Percentiles rank a stretch among this genome's conserved stretches.
Conservation (phyloP, 2,329 filamentous ascomycete genomes). For the Colletotrichum horii region DNA sequence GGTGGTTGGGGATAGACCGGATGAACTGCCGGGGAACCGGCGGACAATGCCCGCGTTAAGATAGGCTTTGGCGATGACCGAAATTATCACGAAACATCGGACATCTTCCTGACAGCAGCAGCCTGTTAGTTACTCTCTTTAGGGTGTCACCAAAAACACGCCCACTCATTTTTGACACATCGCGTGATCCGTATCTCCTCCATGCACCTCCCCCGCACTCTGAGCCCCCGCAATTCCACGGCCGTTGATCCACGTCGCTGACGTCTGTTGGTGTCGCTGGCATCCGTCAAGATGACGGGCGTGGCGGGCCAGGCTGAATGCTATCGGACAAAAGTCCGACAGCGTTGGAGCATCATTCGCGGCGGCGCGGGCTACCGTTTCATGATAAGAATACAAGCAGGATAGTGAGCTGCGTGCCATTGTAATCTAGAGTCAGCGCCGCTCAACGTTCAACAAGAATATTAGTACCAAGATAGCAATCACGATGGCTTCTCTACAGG, state of each 20-base stretch:
- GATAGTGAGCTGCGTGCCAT: neutral
- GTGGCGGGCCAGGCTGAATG: neutral
- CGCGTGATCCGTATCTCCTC: neutral
- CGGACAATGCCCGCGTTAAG: neutral
- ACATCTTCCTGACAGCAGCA: neutral
- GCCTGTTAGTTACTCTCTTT: neutral
- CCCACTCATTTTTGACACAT: neutral
- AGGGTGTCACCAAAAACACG: neutral
- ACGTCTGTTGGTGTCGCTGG: neutral
- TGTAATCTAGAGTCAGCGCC: neutral
- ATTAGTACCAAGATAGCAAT: neutral
- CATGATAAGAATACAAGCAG: neutral
- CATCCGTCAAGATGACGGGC: neutral
- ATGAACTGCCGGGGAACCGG: neutral
- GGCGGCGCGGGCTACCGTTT: neutral
- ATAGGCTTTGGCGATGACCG: neutral
- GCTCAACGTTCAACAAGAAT: rapidly evolving
- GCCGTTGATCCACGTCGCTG: neutral
- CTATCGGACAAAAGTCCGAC: neutral
- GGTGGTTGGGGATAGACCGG: neutral
- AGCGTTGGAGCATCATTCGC: neutral
- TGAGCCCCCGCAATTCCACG: neutral
- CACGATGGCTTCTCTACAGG: neutral
- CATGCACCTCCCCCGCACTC: neutral
- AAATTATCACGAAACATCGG: neutral